phyloP scores from a whole-genome alignment of 257 asterid species.

The Primulina huaijiensis region DNA sequence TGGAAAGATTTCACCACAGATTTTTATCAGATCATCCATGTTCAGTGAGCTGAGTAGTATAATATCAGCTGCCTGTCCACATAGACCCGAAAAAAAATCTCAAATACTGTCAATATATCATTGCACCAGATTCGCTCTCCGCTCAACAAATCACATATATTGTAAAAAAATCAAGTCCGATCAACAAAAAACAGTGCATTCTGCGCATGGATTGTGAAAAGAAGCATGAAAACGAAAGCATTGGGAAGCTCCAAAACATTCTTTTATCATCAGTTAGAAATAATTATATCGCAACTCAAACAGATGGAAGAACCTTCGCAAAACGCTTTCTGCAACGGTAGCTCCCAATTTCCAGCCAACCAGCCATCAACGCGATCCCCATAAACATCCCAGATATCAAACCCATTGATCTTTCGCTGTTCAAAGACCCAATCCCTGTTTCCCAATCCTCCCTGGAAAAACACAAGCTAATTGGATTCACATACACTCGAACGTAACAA shows the following conservation, averaged over 20 bases:
- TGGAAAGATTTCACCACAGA: slow-evolving; percentile 91
- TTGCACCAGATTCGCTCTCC: neutral
- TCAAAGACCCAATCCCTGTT: neutral
- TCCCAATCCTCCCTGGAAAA: neutral
- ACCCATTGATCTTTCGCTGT: slow-evolving; percentile 47
- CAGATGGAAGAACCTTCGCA: slow-evolving; percentile 68
- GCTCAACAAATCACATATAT: neutral
- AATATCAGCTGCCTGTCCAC: slow-evolving; percentile 80
- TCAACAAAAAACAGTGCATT: neutral
- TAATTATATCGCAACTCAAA: neutral
- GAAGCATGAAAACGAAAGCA: no score
- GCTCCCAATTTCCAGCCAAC: slow-evolving; percentile 78
- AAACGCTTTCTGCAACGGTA: slow-evolving; percentile 66
- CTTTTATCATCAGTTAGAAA: no score
- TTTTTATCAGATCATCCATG: slow-evolving; percentile 85
- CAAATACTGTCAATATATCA: neutral
- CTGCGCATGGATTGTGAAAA: neutral
- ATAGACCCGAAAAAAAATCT: slow-evolving; percentile 7
- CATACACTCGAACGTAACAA: neutral
- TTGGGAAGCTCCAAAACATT: neutral
- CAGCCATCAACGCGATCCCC: slow-evolving; percentile 93
- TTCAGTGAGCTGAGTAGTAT: slow-evolving; percentile 70
- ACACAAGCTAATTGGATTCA: neutral
- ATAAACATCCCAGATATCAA: slow-evolving; percentile 76
- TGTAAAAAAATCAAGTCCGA: neutral